These are phyloP conservation scores for Waitea zeae DNA, from an alignment of 1,284 basidiomycete species.

Conservation along the genomic window DNA sequence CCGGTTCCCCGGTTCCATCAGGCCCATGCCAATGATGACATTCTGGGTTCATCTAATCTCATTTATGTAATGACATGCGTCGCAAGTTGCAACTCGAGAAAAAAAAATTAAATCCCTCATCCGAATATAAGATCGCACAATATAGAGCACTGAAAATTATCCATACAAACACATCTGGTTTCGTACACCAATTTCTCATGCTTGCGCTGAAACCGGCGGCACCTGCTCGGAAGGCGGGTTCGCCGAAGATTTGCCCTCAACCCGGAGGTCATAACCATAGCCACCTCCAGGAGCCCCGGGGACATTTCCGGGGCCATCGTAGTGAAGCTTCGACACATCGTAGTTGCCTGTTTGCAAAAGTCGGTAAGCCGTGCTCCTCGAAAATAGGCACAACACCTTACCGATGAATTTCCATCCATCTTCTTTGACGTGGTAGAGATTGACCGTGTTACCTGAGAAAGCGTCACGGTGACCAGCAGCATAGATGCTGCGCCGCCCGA, in stretches of 20 bases:
- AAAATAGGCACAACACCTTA: slow-evolving; percentile 16
- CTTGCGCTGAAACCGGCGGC: no score
- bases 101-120: no score
- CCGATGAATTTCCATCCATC: slow-evolving; percentile 90
- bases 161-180: no score
- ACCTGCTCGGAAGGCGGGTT: no score
- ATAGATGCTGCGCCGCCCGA: slow-evolving; percentile 89
- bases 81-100: no score
- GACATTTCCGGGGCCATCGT: slow-evolving; percentile 60
- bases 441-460: slow-evolving; percentile 94
- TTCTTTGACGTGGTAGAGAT: slow-evolving; percentile 91
- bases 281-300: slow-evolving; percentile 39
- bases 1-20: no score
- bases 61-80: no score
- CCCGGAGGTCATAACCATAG: slow-evolving; percentile 64
- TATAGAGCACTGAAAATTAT: no score
- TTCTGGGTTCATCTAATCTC: no score
- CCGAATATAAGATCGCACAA: no score
- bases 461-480: slow-evolving; percentile 97
- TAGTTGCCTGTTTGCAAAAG: slow-evolving; percentile 57
- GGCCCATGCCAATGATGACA: no score
- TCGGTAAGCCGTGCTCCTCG: not conserved
- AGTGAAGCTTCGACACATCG: slow-evolving; percentile 65
- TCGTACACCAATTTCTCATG: no score
- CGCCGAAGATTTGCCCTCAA: slow-evolving; percentile 14